These are phyloP conservation scores for Erythrophleum fordii DNA, from an alignment of 306 rosid genomes.

Conservation along the genomic window DNA sequence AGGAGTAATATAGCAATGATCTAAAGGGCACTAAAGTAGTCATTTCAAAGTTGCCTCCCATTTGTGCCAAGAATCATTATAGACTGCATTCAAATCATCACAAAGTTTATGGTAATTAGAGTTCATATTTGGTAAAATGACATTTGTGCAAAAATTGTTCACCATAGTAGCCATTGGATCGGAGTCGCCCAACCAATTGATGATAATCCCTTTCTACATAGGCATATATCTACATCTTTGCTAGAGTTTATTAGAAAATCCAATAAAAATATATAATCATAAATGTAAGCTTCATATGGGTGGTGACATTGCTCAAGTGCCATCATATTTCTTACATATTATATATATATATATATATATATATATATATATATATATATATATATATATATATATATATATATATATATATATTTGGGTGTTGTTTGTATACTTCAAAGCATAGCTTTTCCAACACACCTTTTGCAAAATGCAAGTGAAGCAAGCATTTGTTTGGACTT, in stretches of 20 bases:
- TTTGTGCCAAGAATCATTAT: no score
- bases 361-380: no score
- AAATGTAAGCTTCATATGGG: conserved; percentile 33
- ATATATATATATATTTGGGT: conserved; percentile 29
- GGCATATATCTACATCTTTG: conserved; percentile 38
- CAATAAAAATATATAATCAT: conserved; percentile 30
- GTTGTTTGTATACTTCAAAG: conserved; percentile 36
- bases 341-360: no score
- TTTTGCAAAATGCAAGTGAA: conserved; percentile 13
- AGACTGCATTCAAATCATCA: conserved; percentile 24
- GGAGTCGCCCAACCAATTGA: conserved; percentile 35
- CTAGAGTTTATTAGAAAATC: conserved; percentile 38
- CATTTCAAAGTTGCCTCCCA: no score
- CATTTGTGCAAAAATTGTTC: conserved; percentile 28
- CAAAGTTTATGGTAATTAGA: background rate
- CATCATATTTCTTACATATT: conserved; percentile 39
- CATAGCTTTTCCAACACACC: conserved; percentile 28
- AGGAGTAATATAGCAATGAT: no score
- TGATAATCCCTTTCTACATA: conserved; percentile 36
- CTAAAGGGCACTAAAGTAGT: no score
- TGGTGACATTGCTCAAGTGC: conserved; percentile 46
- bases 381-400: no score
- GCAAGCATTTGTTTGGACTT: no score
- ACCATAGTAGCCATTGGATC: conserved; percentile 34
- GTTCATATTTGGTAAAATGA: background rate